Base-by-base conservation (phyloP, 805 yeast genomes). In the Candida morakotiae region DNA sequence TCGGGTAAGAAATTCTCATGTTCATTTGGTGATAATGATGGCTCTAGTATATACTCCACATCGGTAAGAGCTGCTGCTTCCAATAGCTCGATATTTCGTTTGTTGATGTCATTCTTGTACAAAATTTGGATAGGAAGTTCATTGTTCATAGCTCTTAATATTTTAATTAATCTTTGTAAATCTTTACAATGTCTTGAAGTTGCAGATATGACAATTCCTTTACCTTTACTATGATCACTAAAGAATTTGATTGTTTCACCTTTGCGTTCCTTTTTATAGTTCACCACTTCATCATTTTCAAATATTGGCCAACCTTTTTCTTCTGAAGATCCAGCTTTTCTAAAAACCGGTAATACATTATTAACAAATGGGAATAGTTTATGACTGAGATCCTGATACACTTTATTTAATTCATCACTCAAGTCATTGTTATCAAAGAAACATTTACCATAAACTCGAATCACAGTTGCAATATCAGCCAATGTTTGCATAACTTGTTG, bases 201-300 rank as follows among this genome's bases (percentile, higher is more conserved):
- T 4, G 59, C 47, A 3, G 66, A 54, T 34, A 64, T 36, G 2
- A 62, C 67, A 31, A 64, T 53, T 4, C 69, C 69, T 34, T 39
- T 52, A 1, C 67, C 68, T 28, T 52, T 49, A 28, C 51, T 39
- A 27, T 44, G 38, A 19, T 47, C 39, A 49, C 70, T 68, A 19
- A 74, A 53, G 30, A 71, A 61, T 44, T 72, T 70, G 36, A 75
- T 59, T 13, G 38, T 22, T 31, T 52, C 43, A 2, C 46, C 49
- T 2, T 37, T 26, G 16, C 15, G 5, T 14, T 41, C 34, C 4
- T 22, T 22, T 17, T 31, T 31, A 11, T 23, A 16, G 4, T 34
- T 31, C 5, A 23, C 21, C 11, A 40, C 30, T 29, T 38, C 20
- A 3, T 35, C 25, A 14, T 28, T 9, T 14, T 39, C 29, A 13